A percentile compares a stretch with the other conserved stretches of the same genome.
Conservation (phyloP, 768 basidiomycete species). For the Leccinum longicurvipes region DNA sequence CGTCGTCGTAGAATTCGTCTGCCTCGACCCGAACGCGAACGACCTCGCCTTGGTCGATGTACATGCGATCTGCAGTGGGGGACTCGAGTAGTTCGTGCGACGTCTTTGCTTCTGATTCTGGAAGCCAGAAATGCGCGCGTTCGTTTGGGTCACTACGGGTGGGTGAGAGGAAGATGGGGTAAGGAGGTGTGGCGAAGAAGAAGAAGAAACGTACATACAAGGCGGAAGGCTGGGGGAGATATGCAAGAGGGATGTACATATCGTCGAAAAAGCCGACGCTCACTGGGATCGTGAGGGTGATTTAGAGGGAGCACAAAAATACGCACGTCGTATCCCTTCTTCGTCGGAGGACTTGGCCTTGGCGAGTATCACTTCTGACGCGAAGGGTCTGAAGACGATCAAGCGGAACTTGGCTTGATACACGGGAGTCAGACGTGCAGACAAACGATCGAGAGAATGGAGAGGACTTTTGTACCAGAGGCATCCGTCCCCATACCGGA, state of each 20-base stretch:
- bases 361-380: conserved; percentile 85
- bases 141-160: conserved; percentile 80
- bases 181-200: background rate
- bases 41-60: conserved; percentile 74
- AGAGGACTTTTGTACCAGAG: conserved; percentile 86
- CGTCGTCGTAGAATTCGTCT: conserved; percentile 84
- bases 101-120: conserved; percentile 51
- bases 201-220: conserved; percentile 48
- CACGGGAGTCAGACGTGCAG: conserved; percentile 2
- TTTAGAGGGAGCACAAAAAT: background rate
- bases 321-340: conserved; percentile 78
- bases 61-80: conserved; percentile 64
- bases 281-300: conserved; percentile 44
- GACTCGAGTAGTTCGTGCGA: conserved; percentile 67
- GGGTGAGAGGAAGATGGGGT: background rate
- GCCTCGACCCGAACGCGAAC: conserved; percentile 75
- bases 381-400: conserved; percentile 88
- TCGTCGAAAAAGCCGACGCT: conserved; percentile 93
- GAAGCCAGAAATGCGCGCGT: conserved; percentile 81
- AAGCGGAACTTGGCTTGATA: conserved; percentile 78
- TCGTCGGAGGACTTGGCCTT: conserved; percentile 86
- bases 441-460: background rate
- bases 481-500: conserved; percentile 92
- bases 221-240: conserved; percentile 77
- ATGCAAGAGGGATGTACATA: conserved; percentile 75